Conservation (phyloP, 2,329 filamentous ascomycete genomes). For the Colletotrichum musae region DNA sequence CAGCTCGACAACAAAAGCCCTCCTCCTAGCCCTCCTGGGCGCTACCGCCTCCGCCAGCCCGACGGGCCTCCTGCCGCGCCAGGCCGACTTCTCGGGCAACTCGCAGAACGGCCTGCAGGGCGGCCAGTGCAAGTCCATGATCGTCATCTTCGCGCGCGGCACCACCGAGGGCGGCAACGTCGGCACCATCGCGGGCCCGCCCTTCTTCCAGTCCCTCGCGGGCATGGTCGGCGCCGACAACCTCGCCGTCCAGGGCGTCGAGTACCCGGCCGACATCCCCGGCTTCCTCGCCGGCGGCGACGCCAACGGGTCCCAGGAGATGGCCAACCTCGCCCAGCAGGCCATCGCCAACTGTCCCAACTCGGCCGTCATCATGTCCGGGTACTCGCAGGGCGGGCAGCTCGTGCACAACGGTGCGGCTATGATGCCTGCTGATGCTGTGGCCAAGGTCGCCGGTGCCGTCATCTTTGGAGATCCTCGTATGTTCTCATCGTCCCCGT, state of each 20-base stretch:
- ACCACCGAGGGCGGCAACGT: conserved; percentile 68
- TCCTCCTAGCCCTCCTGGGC: conserved; percentile 37
- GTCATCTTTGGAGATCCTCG: conserved; percentile 50
- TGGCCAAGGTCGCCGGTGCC: conserved; percentile 47
- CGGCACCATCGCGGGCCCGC: conserved; percentile 63
- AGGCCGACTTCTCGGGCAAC: conserved; percentile 39
- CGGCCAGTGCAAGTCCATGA: conserved; percentile 59
- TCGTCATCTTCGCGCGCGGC: conserved; percentile 70
- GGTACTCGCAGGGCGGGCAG: conserved; percentile 60
- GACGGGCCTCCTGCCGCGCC: conserved; percentile 13
- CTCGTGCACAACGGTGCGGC: conserved; percentile 61
- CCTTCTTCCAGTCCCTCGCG: conserved; percentile 63
- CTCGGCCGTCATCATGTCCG: conserved; percentile 62
- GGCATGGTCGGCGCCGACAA: conserved; percentile 56
- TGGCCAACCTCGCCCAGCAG: conserved; percentile 50
- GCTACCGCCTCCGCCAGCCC: conserved; percentile 20
- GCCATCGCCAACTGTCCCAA: conserved; percentile 58
- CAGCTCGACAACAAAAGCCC: conserved; percentile 5
- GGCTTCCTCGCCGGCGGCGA: conserved; percentile 65
- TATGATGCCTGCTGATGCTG: conserved; percentile 52
- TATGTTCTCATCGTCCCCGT: conserved; percentile 19
- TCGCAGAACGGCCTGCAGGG: conserved; percentile 37
- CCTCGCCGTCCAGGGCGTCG: conserved; percentile 67
- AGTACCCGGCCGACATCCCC: conserved; percentile 61
- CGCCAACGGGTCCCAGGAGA: conserved; percentile 56